Conservation (phyloP, 2,329 filamentous ascomycete genomes). For the Sordariomycetes sp. region DNA sequence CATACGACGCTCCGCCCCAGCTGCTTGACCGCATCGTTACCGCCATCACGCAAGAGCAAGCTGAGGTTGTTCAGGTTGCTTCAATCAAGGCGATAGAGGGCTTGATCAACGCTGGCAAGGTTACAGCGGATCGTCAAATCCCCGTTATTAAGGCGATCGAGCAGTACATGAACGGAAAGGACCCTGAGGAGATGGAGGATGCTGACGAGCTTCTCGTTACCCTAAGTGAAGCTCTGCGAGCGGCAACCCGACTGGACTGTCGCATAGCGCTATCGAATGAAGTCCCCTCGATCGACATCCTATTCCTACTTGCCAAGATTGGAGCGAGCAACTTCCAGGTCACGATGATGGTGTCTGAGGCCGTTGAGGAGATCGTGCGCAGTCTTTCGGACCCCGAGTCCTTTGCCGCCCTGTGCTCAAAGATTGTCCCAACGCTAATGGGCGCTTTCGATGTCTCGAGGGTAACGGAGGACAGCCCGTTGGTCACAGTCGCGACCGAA, state of each 20-base stretch:
- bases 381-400: conserved; percentile 57
- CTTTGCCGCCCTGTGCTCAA: conserved; percentile 72
- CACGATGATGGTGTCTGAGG: conserved; percentile 77
- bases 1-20: conserved; percentile 51
- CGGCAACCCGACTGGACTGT: conserved; percentile 73
- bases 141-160: conserved; percentile 54
- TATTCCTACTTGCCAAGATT: conserved; percentile 84
- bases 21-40: conserved; percentile 67
- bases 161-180: conserved; percentile 69
- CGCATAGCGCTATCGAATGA: conserved; percentile 63
- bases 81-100: conserved; percentile 80
- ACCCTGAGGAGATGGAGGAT: conserved; percentile 75
- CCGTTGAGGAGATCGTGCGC: conserved; percentile 79
- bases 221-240: conserved; percentile 75
- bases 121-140: conserved; percentile 46
- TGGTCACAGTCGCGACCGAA: conserved; percentile 78
- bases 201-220: conserved; percentile 89
- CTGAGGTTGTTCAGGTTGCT: conserved; percentile 85
- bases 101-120: conserved; percentile 45
- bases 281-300: conserved; percentile 66
- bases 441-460: conserved; percentile 84
- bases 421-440: conserved; percentile 79
- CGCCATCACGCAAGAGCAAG: conserved; percentile 64
- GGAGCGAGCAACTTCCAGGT: conserved; percentile 88
- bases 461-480: conserved; percentile 72